phyloP scores from a whole-genome alignment of 164 flowering plant genomes.

The Vitis vinifera region DNA sequence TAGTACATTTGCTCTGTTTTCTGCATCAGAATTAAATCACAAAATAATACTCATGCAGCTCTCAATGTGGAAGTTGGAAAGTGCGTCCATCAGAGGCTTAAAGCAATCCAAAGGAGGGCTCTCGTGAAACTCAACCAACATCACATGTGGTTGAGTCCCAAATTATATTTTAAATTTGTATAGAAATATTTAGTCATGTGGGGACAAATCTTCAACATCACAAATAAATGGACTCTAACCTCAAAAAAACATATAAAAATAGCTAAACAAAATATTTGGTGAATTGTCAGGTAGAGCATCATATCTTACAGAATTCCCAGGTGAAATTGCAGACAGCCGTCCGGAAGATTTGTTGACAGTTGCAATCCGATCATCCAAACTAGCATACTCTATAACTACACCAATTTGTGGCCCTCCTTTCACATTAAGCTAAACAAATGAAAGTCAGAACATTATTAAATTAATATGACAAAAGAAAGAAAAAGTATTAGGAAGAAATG shows the following conservation, averaged over 20 bases:
- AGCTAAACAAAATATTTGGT: not conserved
- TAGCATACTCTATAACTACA: conserved; percentile 47
- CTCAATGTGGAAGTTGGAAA: too few species aligned
- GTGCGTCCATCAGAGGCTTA: too few species aligned
- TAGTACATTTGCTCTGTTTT: too few species aligned
- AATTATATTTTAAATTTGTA: too few species aligned
- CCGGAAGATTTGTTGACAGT: conserved; percentile 55
- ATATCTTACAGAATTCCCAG: conserved; percentile 70
- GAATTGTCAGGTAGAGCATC: not conserved
- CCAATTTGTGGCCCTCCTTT: conserved; percentile 84
- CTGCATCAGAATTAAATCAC: too few species aligned
- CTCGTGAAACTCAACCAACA: too few species aligned
- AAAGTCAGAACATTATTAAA: not conserved
- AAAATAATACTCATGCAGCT: too few species aligned
- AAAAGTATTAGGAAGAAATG: not conserved
- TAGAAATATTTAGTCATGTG: too few species aligned
- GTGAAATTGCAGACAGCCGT: conserved; percentile 64
- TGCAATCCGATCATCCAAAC: conserved; percentile 52
- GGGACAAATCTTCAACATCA: too few species aligned
- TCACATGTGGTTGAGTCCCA: too few species aligned
- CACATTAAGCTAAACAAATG: conserved; percentile 49
- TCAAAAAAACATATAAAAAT: not conserved
- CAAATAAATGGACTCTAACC: too few species aligned
- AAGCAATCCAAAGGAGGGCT: too few species aligned
- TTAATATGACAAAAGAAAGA: conserved; percentile 1